Base-by-base conservation (phyloP, 176 grass and related monocot species). In the Carex myosuroides region DNA sequence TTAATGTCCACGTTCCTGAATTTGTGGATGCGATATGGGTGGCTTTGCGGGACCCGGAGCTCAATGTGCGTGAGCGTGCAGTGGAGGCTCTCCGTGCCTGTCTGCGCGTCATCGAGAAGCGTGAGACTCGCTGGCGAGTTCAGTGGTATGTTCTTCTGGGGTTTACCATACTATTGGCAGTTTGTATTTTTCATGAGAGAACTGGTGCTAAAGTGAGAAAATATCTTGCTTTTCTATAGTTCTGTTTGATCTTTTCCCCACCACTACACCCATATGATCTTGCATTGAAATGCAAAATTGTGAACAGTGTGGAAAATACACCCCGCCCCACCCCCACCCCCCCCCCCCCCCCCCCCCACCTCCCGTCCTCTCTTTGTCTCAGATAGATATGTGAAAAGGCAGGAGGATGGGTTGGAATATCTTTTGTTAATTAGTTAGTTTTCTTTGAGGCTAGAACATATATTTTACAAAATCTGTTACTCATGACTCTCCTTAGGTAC, bases 1-100 rank as follows among this genome's bases (percentile, higher is more conserved):
- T 98, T 85, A 98, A 98, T 89, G 96, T 98, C 84, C 96, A 98
- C 83, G 96, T 98, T 70, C 89, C 96, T 57, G 91, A 98, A 82
- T 98, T 98, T 90, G 96, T 98, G 44, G 96, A 98, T 89, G 96
- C 93, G 57, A 98, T 98, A 89, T 98, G 96, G 96, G 91, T 95
- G 50, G 91, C 96, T 29, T 84, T 98, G 61, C 90, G 91, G 85
- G 96, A 98, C 53, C 91, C 96, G 32, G 94, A 88, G 78, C 88
- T 92, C 57, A 88, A 88, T 89, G 89, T 98, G 76, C 89, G 96
- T 11, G 96, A 98, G 70, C 83, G 90, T 74, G 93, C 96, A 55
- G 96, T 98, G 80, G 96, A 98, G 84, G 96, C 96, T 21, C 88
- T 98, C 64, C 89, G 96, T 84, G 92, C 92, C 39, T 98, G 96